Percentiles rank a stretch among this genome's conserved stretches.
Conservation (phyloP, 2,329 filamentous ascomycete species). For the Ophiostoma ips region DNA sequence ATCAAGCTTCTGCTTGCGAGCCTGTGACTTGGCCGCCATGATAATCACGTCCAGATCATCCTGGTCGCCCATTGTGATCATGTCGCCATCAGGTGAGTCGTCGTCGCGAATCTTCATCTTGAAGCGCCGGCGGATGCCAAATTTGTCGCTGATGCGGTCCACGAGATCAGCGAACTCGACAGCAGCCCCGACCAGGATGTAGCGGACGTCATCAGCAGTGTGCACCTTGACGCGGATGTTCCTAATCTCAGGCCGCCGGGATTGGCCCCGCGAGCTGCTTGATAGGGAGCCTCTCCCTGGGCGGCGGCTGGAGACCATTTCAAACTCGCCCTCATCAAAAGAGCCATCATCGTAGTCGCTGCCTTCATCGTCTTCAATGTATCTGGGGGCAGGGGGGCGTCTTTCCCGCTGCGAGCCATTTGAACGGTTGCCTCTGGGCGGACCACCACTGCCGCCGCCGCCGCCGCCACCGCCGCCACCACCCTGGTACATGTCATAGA, state of each 20-base stretch:
- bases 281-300: constrained; percentile 32
- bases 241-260: constrained; percentile 51
- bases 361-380: constrained; percentile 68
- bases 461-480: constrained; percentile 25
- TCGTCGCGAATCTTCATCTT: constrained; percentile 86
- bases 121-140: constrained; percentile 61
- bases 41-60: constrained; percentile 90
- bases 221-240: constrained; percentile 90
- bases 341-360: constrained; percentile 57
- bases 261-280: constrained; percentile 37
- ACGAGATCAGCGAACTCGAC: constrained; percentile 67
- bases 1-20: constrained; percentile 60
- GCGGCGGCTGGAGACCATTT: constrained; percentile 52
- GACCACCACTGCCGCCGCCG: no score
- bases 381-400: constrained; percentile 36
- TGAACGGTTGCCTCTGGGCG: constrained; percentile 26
- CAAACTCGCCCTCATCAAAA: constrained; percentile 65
- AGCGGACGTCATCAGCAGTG: constrained; percentile 67
- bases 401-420: constrained; percentile 17
- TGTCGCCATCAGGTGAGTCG: constrained; percentile 57
- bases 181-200: constrained; percentile 68
- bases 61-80: constrained; percentile 95
- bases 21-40: constrained; percentile 50
- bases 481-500: constrained; percentile 49
- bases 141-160: constrained; percentile 73